Base-by-base conservation (phyloP, 768 basidiomycete genomes). In the Lepiota brunneoincarnata region DNA sequence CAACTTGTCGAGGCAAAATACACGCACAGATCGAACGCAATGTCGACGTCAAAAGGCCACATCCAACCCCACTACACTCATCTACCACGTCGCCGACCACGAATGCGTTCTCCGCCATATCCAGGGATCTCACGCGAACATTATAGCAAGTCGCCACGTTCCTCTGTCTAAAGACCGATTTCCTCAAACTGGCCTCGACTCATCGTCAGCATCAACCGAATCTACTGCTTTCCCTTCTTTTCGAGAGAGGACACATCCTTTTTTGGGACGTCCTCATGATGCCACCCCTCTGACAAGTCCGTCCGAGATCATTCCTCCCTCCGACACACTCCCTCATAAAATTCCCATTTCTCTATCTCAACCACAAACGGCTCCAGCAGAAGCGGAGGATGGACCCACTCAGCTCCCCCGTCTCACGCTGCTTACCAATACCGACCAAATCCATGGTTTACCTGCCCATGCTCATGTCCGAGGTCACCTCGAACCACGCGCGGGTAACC, bases 401-500 rank as follows among this genome's bases (percentile, higher is more conserved):
- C 6, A n/a, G 17, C 28, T 28, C 4, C 4, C 24, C 12, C 43
- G 4, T 26, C 20, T 15, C 24, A 17, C 28, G 2, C 15, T 34
- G 6, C 23, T 34, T 2, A 4, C 28, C 6, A 17, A 46, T 17
- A 12, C 15, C 26, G 26, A 17, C 12, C 24, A 46, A 34, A 26
- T 18, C 6, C 28, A 23, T 14, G 5, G 40, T 14, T 11, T 17
- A 0, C 17, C 6, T 5, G 21, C 20, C 34, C n/a, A 39, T 11
- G 49, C 49, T 31, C n/a, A 40, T 6, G 49, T 40, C 31, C 39
- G 49, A 21, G 49, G 49, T 14, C 26, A 51, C 5, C 40, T 51
- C 1, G 49, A 51, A 34, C 49, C 49, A 18, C 49, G 24, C 9
- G 39, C 20, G 2, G 31, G 31, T 0, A 52, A 52, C 21, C 7